Percentiles rank a stretch among this genome's conserved stretches.
Evolutionary conservation across 2,329 filamentous ascomycete species (phyloP).

Genomic region (Pestalotiopsis sp.): DNA sequence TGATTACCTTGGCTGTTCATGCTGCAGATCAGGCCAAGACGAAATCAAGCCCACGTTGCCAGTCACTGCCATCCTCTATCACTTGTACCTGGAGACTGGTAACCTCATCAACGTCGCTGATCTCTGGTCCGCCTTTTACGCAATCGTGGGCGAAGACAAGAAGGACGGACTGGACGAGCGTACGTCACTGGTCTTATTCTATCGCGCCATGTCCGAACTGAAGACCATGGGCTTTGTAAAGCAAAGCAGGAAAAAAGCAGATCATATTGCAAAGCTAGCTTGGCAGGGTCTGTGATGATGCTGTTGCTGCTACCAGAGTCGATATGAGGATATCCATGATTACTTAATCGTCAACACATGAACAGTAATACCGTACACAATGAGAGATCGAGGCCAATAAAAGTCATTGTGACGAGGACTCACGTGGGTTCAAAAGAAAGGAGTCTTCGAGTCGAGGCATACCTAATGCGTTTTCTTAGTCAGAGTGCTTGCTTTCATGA

Average conservation of each 20-base stretch:
- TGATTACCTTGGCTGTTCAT: constrained; percentile 75
- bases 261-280: constrained; percentile 81
- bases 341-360: background rate
- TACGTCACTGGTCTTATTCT: constrained; percentile 73
- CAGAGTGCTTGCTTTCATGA: constrained; percentile 4
- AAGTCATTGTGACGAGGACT: constrained; percentile 13
- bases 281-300: constrained; percentile 65
- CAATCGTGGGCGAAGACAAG: constrained; percentile 53
- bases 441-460: background rate
- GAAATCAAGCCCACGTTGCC: constrained; percentile 63
- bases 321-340: background rate
- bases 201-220: constrained; percentile 81
- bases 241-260: constrained; percentile 84
- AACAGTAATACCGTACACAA: background rate
- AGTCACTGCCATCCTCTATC: constrained; percentile 72
- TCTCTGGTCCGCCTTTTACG: constrained; percentile 75
- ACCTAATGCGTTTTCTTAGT: constrained; percentile 10
- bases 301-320: background rate
- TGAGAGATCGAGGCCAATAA: background rate
- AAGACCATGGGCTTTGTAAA: constrained; percentile 86
- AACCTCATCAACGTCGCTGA: constrained; percentile 77
- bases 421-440: constrained; percentile 9
- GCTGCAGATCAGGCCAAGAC: constrained; percentile 54
- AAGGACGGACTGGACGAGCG: constrained; percentile 49
- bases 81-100: constrained; percentile 76